phyloP scores from a whole-genome alignment of 139 green algal genomes.

The Pleodorina starrii region DNA sequence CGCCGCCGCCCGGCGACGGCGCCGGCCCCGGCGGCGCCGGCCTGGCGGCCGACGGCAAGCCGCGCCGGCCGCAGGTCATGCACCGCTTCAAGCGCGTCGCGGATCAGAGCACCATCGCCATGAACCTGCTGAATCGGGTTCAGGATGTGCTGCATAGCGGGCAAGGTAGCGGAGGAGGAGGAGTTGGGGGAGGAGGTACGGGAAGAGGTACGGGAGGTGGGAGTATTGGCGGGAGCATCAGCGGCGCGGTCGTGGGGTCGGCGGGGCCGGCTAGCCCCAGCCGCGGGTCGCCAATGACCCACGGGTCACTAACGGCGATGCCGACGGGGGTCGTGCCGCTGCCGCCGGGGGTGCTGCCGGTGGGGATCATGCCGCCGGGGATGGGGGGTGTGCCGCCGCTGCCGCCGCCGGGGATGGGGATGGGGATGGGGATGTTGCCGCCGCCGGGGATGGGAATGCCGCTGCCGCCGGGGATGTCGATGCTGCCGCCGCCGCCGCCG shows the following conservation, averaged over 20 bases:
- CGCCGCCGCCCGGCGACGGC: slow-evolving; percentile 25
- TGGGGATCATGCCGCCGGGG: background rate
- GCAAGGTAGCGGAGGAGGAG: background rate
- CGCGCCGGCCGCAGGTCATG: slow-evolving; percentile 48
- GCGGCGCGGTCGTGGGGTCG: too few species aligned
- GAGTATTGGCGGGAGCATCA: background rate
- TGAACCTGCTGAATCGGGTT: slow-evolving; percentile 61
- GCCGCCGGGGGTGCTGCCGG: background rate
- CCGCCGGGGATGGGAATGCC: background rate
- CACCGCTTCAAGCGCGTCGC: slow-evolving; percentile 63
- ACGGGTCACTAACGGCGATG: too few species aligned
- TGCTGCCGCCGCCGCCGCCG: background rate
- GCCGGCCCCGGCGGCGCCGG: background rate
- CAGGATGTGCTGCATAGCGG: slow-evolving; percentile 41
- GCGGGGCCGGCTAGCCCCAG: too few species aligned
- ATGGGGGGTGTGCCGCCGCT: background rate
- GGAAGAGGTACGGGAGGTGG: background rate
- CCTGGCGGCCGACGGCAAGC: slow-evolving; percentile 28
- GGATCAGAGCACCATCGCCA: slow-evolving; percentile 61
- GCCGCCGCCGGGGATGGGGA: background rate
- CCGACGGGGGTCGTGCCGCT: background rate
- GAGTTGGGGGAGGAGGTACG: background rate
- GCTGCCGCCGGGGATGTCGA: slow-evolving; percentile 9
- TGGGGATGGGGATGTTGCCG: background rate
- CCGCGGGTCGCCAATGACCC: too few species aligned